phyloP scores from a whole-genome alignment of 108 stramenopile species.

The Cyclotella choctawhatcheeana region DNA sequence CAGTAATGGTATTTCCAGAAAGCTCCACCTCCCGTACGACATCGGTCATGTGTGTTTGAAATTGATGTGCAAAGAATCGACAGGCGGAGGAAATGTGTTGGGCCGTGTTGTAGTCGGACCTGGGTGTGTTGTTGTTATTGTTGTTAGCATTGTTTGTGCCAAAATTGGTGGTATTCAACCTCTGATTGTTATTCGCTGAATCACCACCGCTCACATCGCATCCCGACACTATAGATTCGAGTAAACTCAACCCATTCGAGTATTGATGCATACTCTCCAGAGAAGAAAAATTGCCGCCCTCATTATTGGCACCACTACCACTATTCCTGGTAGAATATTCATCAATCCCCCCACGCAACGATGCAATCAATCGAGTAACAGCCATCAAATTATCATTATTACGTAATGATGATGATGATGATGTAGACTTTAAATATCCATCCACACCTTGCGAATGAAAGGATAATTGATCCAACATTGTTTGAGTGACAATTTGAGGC shows the following conservation, averaged over 20 bases:
- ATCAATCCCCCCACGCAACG: constrained; percentile 28
- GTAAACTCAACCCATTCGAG: not conserved
- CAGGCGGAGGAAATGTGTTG: constrained; percentile 22
- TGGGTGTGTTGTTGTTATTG: not conserved
- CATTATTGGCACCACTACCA: not conserved
- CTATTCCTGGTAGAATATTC: not conserved
- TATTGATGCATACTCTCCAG: constrained; percentile 4
- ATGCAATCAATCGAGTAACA: constrained; percentile 21
- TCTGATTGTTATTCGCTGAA: not conserved
- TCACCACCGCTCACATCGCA: not conserved
- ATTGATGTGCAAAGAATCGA: constrained; percentile 41
- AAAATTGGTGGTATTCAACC: not conserved
- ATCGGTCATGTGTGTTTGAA: constrained; percentile 24
- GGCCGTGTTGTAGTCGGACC: constrained; percentile 1
- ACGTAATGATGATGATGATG: too few relatives aligned
- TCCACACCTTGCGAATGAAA: constrained; percentile 29
- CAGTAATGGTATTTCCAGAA: not conserved
- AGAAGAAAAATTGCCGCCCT: too few relatives aligned
- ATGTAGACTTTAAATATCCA: not conserved
- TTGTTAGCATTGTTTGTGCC: not conserved
- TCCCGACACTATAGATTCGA: not conserved
- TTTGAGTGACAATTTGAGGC: constrained; percentile 30
- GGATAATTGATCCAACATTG: not conserved
- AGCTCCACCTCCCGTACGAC: constrained; percentile 34
- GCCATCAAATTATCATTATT: too few relatives aligned